Percentiles rank a stretch among this genome's conserved stretches.
Evolutionary conservation across 1,139 yeast genomes (phyloP).

Genomic region (Scheffersomyces cryptocercus): DNA sequence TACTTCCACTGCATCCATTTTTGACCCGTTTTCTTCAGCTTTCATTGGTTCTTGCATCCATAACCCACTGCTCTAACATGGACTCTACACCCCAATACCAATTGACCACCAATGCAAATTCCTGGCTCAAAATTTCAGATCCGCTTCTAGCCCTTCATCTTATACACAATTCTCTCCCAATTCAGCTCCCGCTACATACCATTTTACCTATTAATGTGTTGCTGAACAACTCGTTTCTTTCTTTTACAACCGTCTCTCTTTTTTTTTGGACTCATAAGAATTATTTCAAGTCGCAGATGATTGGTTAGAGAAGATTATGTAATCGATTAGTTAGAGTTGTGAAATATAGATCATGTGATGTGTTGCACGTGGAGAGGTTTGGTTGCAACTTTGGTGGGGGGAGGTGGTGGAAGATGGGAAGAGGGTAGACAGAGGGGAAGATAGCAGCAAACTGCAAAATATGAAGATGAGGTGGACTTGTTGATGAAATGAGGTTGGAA

Average conservation of each 20-base stretch:
- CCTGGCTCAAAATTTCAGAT: too few relatives aligned
- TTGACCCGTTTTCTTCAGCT: not conserved
- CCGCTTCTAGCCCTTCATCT: not conserved
- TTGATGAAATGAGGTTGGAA: too few relatives aligned
- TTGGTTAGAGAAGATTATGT: constrained; percentile 6
- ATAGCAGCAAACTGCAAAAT: too few relatives aligned
- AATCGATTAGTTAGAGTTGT: too few relatives aligned
- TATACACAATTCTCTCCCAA: constrained; percentile 3
- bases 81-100: constrained; percentile 4
- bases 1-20: not conserved
- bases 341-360: not conserved
- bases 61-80: constrained; percentile 4
- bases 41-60: not conserved
- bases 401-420: too few relatives aligned
- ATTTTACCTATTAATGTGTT: not conserved
- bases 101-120: constrained; percentile 4
- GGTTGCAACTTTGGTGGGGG: too few relatives aligned
- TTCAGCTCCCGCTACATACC: constrained; percentile 3
- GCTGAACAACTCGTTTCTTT: not conserved
- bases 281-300: constrained; percentile 11
- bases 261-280: constrained; percentile 4
- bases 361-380: too few relatives aligned
- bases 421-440: too few relatives aligned
- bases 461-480: too few relatives aligned
- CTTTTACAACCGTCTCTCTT: not conserved